Conservation (phyloP, 768 basidiomycete genomes). For the Atractiella rhizophila region DNA sequence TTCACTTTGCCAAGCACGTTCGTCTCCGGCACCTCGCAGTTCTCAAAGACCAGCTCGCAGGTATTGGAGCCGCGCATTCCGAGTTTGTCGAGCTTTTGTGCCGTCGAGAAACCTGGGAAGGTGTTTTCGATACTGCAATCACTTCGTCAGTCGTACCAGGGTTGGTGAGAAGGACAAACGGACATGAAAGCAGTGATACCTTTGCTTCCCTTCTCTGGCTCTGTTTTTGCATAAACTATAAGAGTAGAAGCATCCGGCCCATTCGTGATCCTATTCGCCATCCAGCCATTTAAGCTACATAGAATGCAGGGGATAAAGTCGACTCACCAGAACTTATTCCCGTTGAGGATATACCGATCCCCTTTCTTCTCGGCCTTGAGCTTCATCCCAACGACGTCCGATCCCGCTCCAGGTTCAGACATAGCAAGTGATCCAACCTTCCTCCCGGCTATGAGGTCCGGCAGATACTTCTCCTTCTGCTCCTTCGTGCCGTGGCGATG, state of each 20-base stretch:
- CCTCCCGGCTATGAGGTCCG: slow-evolving; percentile 45
- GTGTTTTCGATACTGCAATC: slow-evolving; percentile 36
- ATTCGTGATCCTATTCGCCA: slow-evolving; percentile 56
- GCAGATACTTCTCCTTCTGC: slow-evolving; percentile 65
- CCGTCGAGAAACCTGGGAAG: slow-evolving; percentile 62
- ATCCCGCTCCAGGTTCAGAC: slow-evolving; percentile 77
- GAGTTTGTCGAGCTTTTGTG: slow-evolving; percentile 78
- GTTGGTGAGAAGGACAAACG: neutral
- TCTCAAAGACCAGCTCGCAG: slow-evolving; percentile 44
- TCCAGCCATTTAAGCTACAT: neutral
- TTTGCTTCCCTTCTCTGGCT: slow-evolving; percentile 47
- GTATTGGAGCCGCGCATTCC: slow-evolving; percentile 94
- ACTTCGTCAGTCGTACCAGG: neutral
- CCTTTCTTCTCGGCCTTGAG: slow-evolving; percentile 51
- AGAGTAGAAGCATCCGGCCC: slow-evolving; percentile 73
- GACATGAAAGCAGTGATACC: slow-evolving; percentile 71
- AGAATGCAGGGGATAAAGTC: neutral
- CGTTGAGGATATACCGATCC: slow-evolving; percentile 56
- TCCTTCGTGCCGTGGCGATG: slow-evolving; percentile 54
- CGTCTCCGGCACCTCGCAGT: slow-evolving; percentile 56
- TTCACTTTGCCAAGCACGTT: slow-evolving; percentile 61
- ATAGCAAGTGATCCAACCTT: slow-evolving; percentile 72
- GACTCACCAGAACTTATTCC: slow-evolving; percentile 78
- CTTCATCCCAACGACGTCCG: slow-evolving; percentile 87
- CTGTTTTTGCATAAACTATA: slow-evolving; percentile 77